Evolutionary conservation across 2,329 filamentous ascomycete species (phyloP).

Genomic region (Xylariaceae sp.): DNA sequence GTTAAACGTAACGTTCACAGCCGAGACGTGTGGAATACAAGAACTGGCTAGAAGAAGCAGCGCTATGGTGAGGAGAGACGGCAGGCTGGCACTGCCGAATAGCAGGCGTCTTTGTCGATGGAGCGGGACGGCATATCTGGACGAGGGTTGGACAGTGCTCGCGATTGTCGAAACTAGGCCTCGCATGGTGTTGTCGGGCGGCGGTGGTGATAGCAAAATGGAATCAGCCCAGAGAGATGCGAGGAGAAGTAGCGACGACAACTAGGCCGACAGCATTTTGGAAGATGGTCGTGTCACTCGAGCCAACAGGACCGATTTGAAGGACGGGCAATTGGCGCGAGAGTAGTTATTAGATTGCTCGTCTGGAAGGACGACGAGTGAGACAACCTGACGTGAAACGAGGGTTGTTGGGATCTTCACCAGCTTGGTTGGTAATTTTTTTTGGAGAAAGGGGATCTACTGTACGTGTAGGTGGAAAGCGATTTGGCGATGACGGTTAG

Average conservation of each 20-base stretch:
- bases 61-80: slow-evolving; percentile 13
- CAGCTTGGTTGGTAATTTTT: slow-evolving; percentile 16
- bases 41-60: slow-evolving; percentile 48
- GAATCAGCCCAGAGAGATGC: slow-evolving; percentile 28
- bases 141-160: slow-evolving; percentile 16
- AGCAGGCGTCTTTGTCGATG: slow-evolving; percentile 14
- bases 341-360: background rate
- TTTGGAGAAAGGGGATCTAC: slow-evolving; percentile 24
- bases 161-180: slow-evolving; percentile 19
- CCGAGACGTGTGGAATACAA: slow-evolving; percentile 53
- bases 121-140: slow-evolving; percentile 14
- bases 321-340: slow-evolving; percentile 8
- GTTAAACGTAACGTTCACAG: slow-evolving; percentile 76
- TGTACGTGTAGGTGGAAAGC: slow-evolving; percentile 7
- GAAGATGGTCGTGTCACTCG: slow-evolving; percentile 25
- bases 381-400: slow-evolving; percentile 7
- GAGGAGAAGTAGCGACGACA: slow-evolving; percentile 31
- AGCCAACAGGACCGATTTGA: slow-evolving; percentile 20
- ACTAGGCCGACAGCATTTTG: slow-evolving; percentile 39
- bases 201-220: slow-evolving; percentile 20
- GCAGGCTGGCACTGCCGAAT: background rate
- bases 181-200: slow-evolving; percentile 36
- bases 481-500: slow-evolving; percentile 21
- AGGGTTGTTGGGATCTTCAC: slow-evolving; percentile 11
- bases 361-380: background rate